Base-by-base conservation (phyloP, 805 yeast genomes). In the Pichia exigua region DNA sequence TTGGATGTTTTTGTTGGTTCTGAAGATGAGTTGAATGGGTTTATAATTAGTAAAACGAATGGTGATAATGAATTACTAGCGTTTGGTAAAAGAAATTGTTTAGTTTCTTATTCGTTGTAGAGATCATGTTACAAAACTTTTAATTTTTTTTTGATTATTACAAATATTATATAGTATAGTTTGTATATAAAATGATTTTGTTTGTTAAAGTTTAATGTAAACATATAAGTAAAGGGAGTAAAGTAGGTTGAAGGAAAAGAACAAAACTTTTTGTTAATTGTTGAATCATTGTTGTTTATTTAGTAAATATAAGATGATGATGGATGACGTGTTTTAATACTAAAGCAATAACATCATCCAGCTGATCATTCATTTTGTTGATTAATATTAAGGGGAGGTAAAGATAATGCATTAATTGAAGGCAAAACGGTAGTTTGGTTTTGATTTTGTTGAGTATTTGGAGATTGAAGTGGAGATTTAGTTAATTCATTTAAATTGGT, bases 351-450 rank as follows among this genome's bases (percentile, higher is more conserved):
- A 5, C 5, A 20, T 42, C 10, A 24, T 39, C 20, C 18, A 42
- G 17, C 5, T 21, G 20, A 42, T 45, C 35, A 49, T 30, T 57
- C 53, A 42, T 54, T 58, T 56, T 59, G 56, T 53, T 63, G 65
- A 40, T 59, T 63, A 62, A 62, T 59, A 52, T 61, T 63, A 8
- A 65, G 44, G 8, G 69, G 68, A 18, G 70, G 70, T 49, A 66
- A 52, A 17, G 67, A 60, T 42, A 66, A 54, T 39, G 62, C 62
- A 51, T 62, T 66, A 39, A 66, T 64, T 1, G 67, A 59, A 8
- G 68, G 68, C 15, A 47, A 17, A 11, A 39, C 27, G 2, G 52
- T 30, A 8, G 46, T 11, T 41, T 45, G 44, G 9, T 4, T 49
- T 21, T 45, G 42, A 46, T 13, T 21, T 35, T 38, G 53, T 32